Base-by-base conservation (phyloP, 495 filamentous ascomycete genomes). In the Hypoxylon cercidicola region DNA sequence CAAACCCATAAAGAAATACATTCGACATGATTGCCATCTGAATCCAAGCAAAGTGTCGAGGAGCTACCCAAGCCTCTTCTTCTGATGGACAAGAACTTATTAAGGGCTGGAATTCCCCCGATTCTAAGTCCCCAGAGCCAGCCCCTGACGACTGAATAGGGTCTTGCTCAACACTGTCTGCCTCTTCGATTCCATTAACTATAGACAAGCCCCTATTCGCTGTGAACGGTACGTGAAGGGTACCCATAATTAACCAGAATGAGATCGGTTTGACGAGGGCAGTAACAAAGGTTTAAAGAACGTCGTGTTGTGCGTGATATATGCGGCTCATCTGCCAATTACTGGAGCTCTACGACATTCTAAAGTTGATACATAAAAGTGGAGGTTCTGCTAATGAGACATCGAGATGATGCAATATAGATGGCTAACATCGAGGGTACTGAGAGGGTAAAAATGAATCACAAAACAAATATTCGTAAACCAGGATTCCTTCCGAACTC, bases 1-100 rank as follows among this genome's bases (percentile, higher is more conserved):
- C 87, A 62, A 89, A 88, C 7, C 85, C 87, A 28, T 82, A 81
- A 11, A 90, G 80, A 48, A 90, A 89, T 3, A 89, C 85, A 47
- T 88, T 88, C 20, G 84, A 80, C 79, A 89, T 86, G 66, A 88
- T 87, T 9, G 85, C 84, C 74, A 76, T 66, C 62, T 82, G 73
- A 32, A 82, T 81, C 75, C 75, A 80, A n/a, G 72, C 1, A 61
- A 82, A 82, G 16, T 76, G 73, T 0, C 56, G 59, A 3, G 75
- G 78, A 7, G 75, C 64, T 19, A 64, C 65, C 78, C 78, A 80
- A 9, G 45, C 65, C 4, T 72, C 73, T 2, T 74, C 70, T 3
- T 72, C 60, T 0, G 71, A 73, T 1, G 59, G 55, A 7, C 10
- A 34, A 19, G 77, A 56, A 11, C 55, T 64, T 28, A 86, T 70